Evolutionary conservation across 352 stramenopile species (phyloP), one percentile per base, ranked within the genome.

Genomic region (Saprolegnia parasitica): DNA sequence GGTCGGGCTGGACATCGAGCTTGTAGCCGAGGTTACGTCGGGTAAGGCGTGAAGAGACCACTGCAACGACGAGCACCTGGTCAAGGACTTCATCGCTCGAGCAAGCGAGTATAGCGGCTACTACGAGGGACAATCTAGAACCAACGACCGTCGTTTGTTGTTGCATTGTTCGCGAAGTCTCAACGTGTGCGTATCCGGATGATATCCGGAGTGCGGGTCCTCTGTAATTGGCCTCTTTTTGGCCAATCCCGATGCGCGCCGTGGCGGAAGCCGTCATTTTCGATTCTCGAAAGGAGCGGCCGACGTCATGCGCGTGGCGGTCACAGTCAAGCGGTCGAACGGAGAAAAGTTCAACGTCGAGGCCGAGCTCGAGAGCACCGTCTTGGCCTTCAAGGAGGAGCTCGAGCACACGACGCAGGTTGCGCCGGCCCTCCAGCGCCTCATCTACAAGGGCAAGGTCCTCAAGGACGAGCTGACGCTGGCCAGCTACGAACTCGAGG

Each of bases 391-490:
- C 75, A 96, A 96, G 73, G 71, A 85, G 57, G 76, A 76, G 61
- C 88, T 96, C 35, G 83, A 85, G 65, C 72, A 71, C 6, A 70
- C 74, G 58, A 92, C 88, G 29, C 80, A 89, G 45, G 87, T 96
- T 18, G 75, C 86, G 0, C 76, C 78, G n/a, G 67, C 77, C 54
- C 84, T 91, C 65, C 89, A 96, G 75, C 85, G 89, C 5, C 81
- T 96, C 63, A 96, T 96, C 65, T 90, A 89, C 77, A 93, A 95
- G 73, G 89, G 89, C 62, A 97, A 95, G 73, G 85, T 97, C 65
- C 83, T 97, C 63, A 93, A 96, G 73, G 88, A 97, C 73, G 88
- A 96, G 16, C 75, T 83, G 47, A 94, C 87, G 23, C 78, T 96
- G 56, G 75, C 77, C 21, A 90, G 83, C 73, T 96, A 96, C 75